Conservation (phyloP, 495 filamentous ascomycete species). For the Viridothelium virens region DNA sequence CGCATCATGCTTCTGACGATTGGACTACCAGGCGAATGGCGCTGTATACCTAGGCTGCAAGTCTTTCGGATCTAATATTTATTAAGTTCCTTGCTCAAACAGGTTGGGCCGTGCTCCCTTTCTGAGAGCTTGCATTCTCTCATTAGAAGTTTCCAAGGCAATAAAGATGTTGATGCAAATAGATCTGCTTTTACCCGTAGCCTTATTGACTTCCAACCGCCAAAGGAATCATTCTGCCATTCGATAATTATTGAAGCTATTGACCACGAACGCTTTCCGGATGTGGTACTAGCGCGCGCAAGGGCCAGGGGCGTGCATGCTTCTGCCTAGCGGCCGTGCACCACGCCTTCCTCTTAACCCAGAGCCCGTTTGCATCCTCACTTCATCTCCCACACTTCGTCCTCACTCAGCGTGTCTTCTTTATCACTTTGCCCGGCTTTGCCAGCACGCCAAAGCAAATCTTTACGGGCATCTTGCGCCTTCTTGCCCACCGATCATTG, state of each 20-base stretch:
- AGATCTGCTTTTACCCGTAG: no score
- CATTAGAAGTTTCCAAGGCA: no score
- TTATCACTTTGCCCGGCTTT: not conserved
- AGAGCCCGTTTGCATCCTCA: not conserved
- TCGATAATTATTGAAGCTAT: no score
- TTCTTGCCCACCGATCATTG: not conserved
- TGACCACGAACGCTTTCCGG: not conserved
- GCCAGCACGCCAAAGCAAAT: not conserved
- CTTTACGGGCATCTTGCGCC: not conserved
- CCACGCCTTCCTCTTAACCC: not conserved
- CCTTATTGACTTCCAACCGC: no score
- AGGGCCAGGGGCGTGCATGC: not conserved
- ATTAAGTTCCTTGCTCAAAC: no score
- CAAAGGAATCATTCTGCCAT: no score
- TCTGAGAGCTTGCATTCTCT: no score
- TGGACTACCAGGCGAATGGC: not conserved
- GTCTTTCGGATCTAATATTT: no score
- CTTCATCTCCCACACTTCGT: conserved; percentile 1
- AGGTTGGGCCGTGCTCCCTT: no score
- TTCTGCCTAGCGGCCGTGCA: conserved; percentile 5
- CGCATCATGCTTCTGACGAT: not conserved
- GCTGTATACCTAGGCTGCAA: not conserved
- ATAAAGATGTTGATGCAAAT: no score
- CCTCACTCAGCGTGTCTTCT: conserved; percentile 1
- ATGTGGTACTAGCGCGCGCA: not conserved